These are phyloP conservation scores for Boletus mariae DNA, from an alignment of 1,284 basidiomycete species.

Conservation along the genomic window DNA sequence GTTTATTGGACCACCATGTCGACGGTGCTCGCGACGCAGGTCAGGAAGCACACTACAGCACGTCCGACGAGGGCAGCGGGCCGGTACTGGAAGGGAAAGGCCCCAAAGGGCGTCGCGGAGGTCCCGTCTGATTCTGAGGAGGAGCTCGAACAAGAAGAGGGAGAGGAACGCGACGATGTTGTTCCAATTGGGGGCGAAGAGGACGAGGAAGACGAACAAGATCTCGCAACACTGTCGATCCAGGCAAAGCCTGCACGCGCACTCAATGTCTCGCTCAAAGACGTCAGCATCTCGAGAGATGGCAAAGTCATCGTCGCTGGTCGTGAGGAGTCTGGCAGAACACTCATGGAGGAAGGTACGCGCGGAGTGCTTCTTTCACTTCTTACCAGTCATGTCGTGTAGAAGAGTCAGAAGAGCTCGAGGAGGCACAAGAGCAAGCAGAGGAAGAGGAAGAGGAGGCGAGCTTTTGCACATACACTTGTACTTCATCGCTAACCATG, in stretches of 20 bases:
- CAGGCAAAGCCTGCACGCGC: constrained; percentile 39
- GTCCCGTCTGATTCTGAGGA: constrained; percentile 61
- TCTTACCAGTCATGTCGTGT: constrained; percentile 21
- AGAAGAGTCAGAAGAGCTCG: constrained; percentile 45
- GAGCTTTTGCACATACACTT: constrained; percentile 1
- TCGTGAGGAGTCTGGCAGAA: constrained; percentile 68
- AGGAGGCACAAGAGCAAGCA: constrained; percentile 34
- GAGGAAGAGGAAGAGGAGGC: constrained; percentile 42
- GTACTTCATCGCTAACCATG: constrained; percentile 12
- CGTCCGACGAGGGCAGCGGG: constrained; percentile 68
- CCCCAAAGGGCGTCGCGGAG: constrained; percentile 65
- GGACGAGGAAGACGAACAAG: constrained; percentile 46
- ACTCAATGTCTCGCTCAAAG: constrained; percentile 70
- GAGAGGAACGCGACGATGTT: constrained; percentile 48
- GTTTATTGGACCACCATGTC: constrained; percentile 28
- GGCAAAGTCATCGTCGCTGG: constrained; percentile 76
- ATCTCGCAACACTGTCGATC: constrained; percentile 34
- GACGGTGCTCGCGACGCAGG: constrained; percentile 32
- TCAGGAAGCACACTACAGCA: constrained; percentile 67
- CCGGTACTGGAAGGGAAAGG: constrained; percentile 83
- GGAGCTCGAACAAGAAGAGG: constrained; percentile 55
- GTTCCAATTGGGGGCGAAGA: constrained; percentile 54
- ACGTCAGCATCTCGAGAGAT: constrained; percentile 73
- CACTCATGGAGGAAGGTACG: constrained; percentile 47
- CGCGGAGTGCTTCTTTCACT: constrained; percentile 2